Evolutionary conservation across 306 rosid species (phyloP).

Genomic region (Canavalia ensiformis): DNA sequence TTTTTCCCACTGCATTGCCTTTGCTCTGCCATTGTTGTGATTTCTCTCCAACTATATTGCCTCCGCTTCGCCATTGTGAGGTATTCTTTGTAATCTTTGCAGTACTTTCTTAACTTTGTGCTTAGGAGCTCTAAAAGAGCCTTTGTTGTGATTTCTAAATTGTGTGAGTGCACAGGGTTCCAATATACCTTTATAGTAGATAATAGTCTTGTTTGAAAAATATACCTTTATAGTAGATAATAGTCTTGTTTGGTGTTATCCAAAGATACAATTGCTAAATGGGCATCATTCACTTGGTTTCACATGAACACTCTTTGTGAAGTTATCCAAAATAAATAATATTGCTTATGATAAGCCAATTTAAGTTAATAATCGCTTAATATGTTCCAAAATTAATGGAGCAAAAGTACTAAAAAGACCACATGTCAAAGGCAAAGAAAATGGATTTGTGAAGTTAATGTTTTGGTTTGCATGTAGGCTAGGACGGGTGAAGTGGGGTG

Average conservation of each 20-base stretch:
- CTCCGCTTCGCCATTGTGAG: no score
- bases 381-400: background rate
- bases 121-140: no score
- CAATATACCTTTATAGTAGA: background rate
- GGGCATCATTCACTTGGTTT: conserved; percentile 39
- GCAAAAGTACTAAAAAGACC: background rate
- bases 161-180: no score
- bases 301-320: conserved; percentile 41
- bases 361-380: background rate
- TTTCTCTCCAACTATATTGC: no score
- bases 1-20: no score
- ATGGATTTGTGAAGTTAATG: conserved; percentile 42
- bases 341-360: background rate
- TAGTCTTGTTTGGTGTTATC: conserved; percentile 37
- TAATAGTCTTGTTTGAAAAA: background rate
- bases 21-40: no score
- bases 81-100: no score
- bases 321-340: conserved; percentile 29
- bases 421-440: conserved; percentile 30
- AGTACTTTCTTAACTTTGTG: no score
- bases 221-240: background rate
- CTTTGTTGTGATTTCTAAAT: no score
- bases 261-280: conserved; percentile 44
- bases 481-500: conserved; percentile 30
- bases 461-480: conserved; percentile 45